phyloP scores from a whole-genome alignment of 352 stramenopile genomes.

The Phytophthora citrophthora region DNA sequence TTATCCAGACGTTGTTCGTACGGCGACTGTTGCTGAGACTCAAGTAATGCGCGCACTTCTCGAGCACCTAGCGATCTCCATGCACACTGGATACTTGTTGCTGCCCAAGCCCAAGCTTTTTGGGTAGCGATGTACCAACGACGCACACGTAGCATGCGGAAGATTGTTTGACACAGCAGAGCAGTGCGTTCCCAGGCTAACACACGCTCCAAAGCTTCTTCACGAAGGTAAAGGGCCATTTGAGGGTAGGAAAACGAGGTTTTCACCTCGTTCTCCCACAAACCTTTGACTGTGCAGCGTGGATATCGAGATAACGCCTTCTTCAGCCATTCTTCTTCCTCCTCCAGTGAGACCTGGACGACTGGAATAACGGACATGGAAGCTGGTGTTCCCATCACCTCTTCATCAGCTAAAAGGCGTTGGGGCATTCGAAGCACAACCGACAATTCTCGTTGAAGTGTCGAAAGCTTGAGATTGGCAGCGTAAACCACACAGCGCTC shows the following conservation, averaged over 20 bases:
- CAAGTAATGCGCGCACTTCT: conserved; percentile 43
- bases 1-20: conserved; percentile 78
- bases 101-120: conserved; percentile 37
- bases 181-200: conserved; percentile 58
- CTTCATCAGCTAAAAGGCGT: conserved; percentile 12
- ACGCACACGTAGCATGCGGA: conserved; percentile 63
- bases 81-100: conserved; percentile 61
- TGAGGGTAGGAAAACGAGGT: conserved; percentile 59
- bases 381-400: conserved; percentile 7
- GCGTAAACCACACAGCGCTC: conserved; percentile 70
- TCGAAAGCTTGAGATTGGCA: conserved; percentile 55
- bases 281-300: conserved; percentile 43
- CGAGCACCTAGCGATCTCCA: conserved; percentile 52
- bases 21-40: conserved; percentile 65
- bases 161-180: conserved; percentile 56
- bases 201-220: conserved; percentile 61
- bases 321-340: conserved; percentile 31
- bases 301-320: conserved; percentile 48
- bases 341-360: conserved; percentile 34
- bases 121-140: conserved; percentile 59
- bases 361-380: conserved; percentile 14
- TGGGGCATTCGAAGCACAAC: conserved; percentile 34
- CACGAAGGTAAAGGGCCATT: conserved; percentile 71
- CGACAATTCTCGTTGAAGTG: conserved; percentile 62
- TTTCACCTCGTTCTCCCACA: conserved; percentile 64